Conservation (phyloP, 2,329 filamentous ascomycete genomes). For the Diaporthe sp. region DNA sequence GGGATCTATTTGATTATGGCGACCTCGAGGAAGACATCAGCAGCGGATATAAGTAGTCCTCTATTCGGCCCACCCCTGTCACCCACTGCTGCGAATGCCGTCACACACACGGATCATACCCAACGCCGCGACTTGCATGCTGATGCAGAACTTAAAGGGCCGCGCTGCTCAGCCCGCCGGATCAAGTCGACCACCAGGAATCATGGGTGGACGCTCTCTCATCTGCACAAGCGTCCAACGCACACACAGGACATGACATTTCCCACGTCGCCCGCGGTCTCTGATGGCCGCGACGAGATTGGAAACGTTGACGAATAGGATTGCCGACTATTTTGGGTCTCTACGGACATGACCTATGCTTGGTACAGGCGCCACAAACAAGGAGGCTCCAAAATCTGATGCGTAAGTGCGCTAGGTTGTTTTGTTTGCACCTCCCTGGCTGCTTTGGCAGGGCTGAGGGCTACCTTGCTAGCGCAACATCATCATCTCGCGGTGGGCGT, state of each 20-base stretch:
- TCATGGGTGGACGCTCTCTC: conserved; percentile 26
- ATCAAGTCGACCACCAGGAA: conserved; percentile 25
- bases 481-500: conserved; percentile 19
- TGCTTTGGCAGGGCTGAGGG: conserved; percentile 31
- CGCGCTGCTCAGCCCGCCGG: conserved; percentile 39
- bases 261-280: not conserved
- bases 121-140: conserved; percentile 35
- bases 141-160: conserved; percentile 35
- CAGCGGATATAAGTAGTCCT: conserved; percentile 37
- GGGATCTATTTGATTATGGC: conserved; percentile 32
- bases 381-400: conserved; percentile 31
- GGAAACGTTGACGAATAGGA: conserved; percentile 25
- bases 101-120: conserved; percentile 36
- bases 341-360: conserved; percentile 27
- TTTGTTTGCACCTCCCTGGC: conserved; percentile 30
- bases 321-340: conserved; percentile 33
- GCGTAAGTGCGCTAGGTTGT: conserved; percentile 30
- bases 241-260: conserved; percentile 1
- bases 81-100: conserved; percentile 24
- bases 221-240: conserved; percentile 1
- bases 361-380: conserved; percentile 16
- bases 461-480: conserved; percentile 31
- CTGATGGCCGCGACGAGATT: not conserved
- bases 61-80: conserved; percentile 35
- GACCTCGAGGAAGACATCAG: conserved; percentile 33